Evolutionary conservation across 2,329 filamentous ascomycete species (phyloP).

Genomic region (Fusarium anthophilum): DNA sequence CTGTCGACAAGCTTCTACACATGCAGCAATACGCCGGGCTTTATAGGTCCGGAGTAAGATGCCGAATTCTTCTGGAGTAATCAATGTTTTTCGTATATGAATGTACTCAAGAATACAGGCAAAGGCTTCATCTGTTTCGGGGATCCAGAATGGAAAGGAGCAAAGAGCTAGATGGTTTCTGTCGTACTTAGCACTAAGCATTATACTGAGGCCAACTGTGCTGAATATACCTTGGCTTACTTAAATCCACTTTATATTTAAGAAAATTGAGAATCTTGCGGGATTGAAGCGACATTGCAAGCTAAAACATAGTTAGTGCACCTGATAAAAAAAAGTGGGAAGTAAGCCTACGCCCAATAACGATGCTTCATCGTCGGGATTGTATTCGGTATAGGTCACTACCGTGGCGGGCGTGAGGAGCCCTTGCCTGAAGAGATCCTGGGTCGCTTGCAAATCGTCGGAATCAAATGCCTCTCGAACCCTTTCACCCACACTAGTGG

Average conservation of each 20-base stretch:
- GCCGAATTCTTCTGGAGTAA: accelerated
- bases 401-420: accelerated
- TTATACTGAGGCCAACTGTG: accelerated
- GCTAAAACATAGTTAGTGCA: neutral
- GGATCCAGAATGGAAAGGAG: accelerated
- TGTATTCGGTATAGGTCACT: accelerated
- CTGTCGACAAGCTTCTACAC: neutral
- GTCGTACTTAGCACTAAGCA: accelerated
- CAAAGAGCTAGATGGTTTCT: accelerated
- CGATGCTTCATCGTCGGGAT: accelerated
- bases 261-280: neutral
- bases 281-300: accelerated
- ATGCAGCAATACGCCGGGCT: accelerated
- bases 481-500: accelerated
- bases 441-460: neutral
- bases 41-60: accelerated
- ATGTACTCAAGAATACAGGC: accelerated
- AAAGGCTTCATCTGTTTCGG: accelerated
- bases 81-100: accelerated
- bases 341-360: neutral
- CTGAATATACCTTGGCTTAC: accelerated
- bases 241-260: neutral
- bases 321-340: too few species aligned
- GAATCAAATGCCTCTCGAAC: neutral
- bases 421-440: neutral